Evolutionary conservation across 495 filamentous ascomycete genomes (phyloP), one percentile per base, ranked within the genome.

Genomic region (Opeltia flavorubescens): DNA sequence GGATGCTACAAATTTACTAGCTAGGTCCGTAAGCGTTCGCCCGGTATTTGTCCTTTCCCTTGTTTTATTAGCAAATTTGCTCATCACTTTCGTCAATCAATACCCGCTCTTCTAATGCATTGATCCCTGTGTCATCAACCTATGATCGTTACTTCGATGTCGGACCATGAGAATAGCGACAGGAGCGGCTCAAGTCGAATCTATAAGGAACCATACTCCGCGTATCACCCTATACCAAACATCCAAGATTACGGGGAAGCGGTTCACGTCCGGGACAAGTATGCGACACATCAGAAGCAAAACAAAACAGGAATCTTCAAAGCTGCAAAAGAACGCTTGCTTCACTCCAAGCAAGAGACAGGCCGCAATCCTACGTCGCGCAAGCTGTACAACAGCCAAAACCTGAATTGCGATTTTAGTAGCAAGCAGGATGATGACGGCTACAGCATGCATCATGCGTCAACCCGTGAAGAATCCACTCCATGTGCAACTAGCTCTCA

Each of bases 141-240:
- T n/a, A n/a, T 31, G 29, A 13, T 13, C 29, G 13, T 31, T 13
- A 13, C 29, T 6, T 25, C 39, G 8, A 68, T 68, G 65, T 63
- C 64, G 18, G 55, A 51, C 20, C 50, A 55, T 31, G 64, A 67
- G 2, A 70, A 74, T 47, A 64, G 72, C 34, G 69, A 74, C 15
- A 65, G 66, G 4, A 61, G 72, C 26, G 65, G 62, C n/a, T 50
- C 59, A 9, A 58, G 56, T 17, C 65, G 66, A 36, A 68, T 65
- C 18, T 66, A 76, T 46, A 63, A 62, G 25, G 63, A 66, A 6
- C 71, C 75, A 8, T 78, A 80, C 56, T 72, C 63, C 9, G 59
- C 65, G 4, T 67, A 68, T 43, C 75, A 82, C 51, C 72, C 72
- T 0, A 69, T 84, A 23, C 79, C 79, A 13, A 83, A 77, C 15